Evolutionary conservation across 495 filamentous ascomycete genomes (phyloP), one percentile per base, ranked within the genome.

Genomic region (Trichoderma reesei): DNA sequence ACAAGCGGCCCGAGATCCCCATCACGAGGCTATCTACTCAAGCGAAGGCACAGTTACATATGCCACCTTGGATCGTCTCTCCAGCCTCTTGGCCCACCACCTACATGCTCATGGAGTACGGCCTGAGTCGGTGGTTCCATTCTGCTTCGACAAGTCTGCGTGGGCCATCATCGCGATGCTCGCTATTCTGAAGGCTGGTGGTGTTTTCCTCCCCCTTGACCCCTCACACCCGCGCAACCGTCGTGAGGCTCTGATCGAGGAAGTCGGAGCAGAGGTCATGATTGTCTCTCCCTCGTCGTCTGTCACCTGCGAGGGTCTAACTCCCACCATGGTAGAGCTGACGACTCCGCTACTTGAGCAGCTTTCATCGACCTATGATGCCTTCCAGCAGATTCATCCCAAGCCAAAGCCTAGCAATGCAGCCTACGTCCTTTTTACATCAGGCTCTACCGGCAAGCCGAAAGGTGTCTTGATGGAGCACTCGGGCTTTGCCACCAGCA

Each of bases 371-470:
- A 33, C 6, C 6, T 39, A 39, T 4, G 39, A 61, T 61, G 60
- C 39, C 36, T 61, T 61, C n/a, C 51, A 56, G 34, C 20, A 11
- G 26, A 8, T 56, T 16, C 26, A 13, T 1, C 51, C 51, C 4
- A 61, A 42, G 36, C 4, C 60, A 20, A 7, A 20, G n/a, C 62
- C 79, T 63, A 83, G 62, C 33, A 72, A 76, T 65, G 51, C 66
- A 4, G 60, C 60, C 1, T 61, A 61, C 9, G 39, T 61, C 2
- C 36, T 61, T 4, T 61, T 80, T 65, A 85, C 83, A 2, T 76
- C 78, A 68, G 83, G 83, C 1, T 80, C 75, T 13, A 85, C 83
- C 0, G 83, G 83, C 1, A 76, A 76, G 7, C 80, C 85, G 0
- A 69, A 72, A 65, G 64, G 79, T 34, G 60, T 61, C 7, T 20